These are phyloP conservation scores for Populus nigra DNA, from an alignment of 345 rosid genomes.

Conservation along the genomic window DNA sequence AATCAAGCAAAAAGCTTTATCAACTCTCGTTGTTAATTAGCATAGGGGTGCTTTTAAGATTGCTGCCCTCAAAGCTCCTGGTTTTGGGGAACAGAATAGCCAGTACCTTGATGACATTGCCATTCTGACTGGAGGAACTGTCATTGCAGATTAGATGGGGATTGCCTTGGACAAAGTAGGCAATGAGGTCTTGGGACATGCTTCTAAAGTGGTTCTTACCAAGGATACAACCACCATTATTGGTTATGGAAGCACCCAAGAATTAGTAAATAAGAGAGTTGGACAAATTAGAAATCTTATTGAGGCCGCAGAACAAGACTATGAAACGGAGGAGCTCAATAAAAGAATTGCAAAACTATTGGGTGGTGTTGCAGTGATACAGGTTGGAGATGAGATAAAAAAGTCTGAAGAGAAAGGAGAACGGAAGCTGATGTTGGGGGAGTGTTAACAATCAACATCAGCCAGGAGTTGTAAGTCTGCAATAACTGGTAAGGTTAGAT, in stretches of 20 bases:
- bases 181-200: constrained; percentile 82
- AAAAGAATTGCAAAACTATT: constrained; percentile 84
- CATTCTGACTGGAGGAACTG: constrained; percentile 86
- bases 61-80: constrained; percentile 96
- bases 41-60: constrained; percentile 89
- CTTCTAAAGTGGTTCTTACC: constrained; percentile 90
- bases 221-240: constrained; percentile 87
- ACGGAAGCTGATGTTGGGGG: no score
- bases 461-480: no score
- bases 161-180: constrained; percentile 88
- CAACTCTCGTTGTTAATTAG: constrained; percentile 91
- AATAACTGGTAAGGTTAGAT: no score
- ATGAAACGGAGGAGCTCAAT: constrained; percentile 84
- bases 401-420: no score
- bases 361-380: constrained; percentile 34
- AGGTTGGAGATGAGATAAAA: constrained; percentile 11
- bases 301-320: constrained; percentile 90
- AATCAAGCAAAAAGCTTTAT: constrained; percentile 88
- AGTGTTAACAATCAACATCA: no score
- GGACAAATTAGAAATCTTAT: constrained; percentile 86
- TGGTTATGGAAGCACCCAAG: constrained; percentile 97
- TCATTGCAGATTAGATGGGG: constrained; percentile 86
- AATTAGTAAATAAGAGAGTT: constrained; percentile 83
- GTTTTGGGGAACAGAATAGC: constrained; percentile 92
- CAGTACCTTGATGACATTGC: constrained; percentile 99